These are phyloP conservation scores for Plenodomus tracheiphilus DNA, from an alignment of 2,329 filamentous ascomycete species.

Conservation along the genomic window DNA sequence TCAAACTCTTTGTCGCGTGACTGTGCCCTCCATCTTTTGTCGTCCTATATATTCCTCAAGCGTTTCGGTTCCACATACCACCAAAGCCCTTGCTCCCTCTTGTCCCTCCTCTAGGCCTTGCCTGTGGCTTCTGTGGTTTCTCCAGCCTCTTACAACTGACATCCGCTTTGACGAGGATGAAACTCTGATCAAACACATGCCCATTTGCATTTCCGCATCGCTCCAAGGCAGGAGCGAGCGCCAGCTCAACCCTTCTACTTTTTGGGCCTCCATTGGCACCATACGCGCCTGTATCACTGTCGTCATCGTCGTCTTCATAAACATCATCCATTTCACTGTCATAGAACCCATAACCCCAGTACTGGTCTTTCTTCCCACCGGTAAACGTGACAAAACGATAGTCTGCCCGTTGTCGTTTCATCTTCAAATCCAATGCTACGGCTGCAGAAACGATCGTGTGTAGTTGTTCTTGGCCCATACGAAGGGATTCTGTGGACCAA, in stretches of 20 bases:
- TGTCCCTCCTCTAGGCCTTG: slow-evolving; percentile 13
- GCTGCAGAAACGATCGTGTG: slow-evolving; percentile 41
- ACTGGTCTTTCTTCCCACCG: slow-evolving; percentile 35
- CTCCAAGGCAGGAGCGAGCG: slow-evolving; percentile 43
- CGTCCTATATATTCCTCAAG: background rate
- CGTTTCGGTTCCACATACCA: background rate
- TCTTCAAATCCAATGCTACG: slow-evolving; percentile 43
- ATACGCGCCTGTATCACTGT: slow-evolving; percentile 15
- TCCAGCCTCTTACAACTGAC: slow-evolving; percentile 41
- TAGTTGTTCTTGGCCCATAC: slow-evolving; percentile 37
- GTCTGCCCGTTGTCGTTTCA: slow-evolving; percentile 42
- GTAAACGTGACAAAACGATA: slow-evolving; percentile 45
- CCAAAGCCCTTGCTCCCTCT: background rate
- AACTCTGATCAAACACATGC: slow-evolving; percentile 42
- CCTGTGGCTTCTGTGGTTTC: slow-evolving; percentile 20
- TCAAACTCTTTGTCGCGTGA: too few species aligned
- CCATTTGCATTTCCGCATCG: slow-evolving; percentile 45
- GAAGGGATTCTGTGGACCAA: slow-evolving; percentile 33
- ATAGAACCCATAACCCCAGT: slow-evolving; percentile 42
- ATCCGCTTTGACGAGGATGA: slow-evolving; percentile 44
- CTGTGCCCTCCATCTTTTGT: background rate
- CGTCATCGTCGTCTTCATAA: slow-evolving; percentile 32
- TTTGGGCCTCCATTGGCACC: slow-evolving; percentile 13
- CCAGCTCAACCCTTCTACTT: slow-evolving; percentile 35
- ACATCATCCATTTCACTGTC: slow-evolving; percentile 45